These are phyloP conservation scores for Pseudopithomyces chartarum DNA, from an alignment of 2,329 filamentous ascomycete species.

Conservation along the genomic window DNA sequence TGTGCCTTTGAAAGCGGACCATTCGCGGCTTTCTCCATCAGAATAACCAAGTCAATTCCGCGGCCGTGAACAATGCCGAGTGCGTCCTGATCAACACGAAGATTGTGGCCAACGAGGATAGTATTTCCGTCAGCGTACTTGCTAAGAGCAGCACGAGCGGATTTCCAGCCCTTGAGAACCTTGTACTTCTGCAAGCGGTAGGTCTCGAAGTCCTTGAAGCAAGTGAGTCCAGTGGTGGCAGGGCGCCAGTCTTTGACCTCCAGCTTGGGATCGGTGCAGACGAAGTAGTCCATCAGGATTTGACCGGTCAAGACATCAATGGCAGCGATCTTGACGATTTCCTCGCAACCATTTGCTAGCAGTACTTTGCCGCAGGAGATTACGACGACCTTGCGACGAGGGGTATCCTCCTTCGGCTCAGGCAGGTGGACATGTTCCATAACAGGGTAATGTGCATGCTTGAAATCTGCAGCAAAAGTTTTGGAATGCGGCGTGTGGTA, in stretches of 20 bases:
- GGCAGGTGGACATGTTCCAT: conserved; percentile 30
- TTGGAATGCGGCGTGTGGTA: conserved; percentile 35
- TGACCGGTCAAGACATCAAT: conserved; percentile 38
- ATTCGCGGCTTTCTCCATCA: conserved; percentile 40
- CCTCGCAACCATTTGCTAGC: conserved; percentile 23
- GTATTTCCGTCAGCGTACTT: conserved; percentile 38
- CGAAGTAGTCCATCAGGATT: conserved; percentile 37
- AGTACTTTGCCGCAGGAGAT: conserved; percentile 37
- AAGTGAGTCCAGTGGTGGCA: conserved; percentile 27
- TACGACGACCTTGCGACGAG: conserved; percentile 26
- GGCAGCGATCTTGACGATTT: conserved; percentile 40
- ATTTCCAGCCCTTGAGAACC: conserved; percentile 39
- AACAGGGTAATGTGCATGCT: conserved; percentile 16
- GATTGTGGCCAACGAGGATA: conserved; percentile 41
- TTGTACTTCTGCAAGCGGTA: conserved; percentile 34
- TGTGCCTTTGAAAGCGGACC: conserved; percentile 37
- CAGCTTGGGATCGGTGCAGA: conserved; percentile 30
- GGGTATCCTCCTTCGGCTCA: conserved; percentile 9
- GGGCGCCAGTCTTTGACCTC: conserved; percentile 33
- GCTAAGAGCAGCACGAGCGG: conserved; percentile 35
- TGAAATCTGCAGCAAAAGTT: conserved; percentile 27
- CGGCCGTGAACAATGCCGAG: conserved; percentile 43
- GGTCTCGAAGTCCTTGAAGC: conserved; percentile 30
- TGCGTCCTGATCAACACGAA: conserved; percentile 38
- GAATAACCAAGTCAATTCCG: conserved; percentile 36